Conservation (phyloP, 257 asterid species). For the Lithospermum erythrorhizon region DNA sequence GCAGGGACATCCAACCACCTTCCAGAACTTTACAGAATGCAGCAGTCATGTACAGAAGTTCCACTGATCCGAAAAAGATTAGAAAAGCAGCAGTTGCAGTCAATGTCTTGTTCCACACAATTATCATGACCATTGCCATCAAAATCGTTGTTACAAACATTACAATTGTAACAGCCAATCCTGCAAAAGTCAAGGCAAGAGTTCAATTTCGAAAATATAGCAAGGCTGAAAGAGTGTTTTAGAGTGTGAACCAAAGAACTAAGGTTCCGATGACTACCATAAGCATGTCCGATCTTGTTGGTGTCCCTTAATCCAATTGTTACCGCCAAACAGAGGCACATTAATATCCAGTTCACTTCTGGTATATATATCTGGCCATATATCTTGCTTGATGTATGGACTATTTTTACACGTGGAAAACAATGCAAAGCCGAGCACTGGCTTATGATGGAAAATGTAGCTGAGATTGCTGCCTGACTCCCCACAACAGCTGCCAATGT, state of each 20-base stretch:
- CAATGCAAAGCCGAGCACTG: slow-evolving; percentile 56
- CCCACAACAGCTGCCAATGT: slow-evolving; percentile 57
- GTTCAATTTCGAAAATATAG: not conserved
- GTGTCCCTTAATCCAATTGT: slow-evolving; percentile 51
- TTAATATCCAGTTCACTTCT: slow-evolving; percentile 60
- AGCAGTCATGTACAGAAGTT: slow-evolving; percentile 48
- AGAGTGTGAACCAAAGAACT: not conserved
- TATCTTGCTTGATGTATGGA: slow-evolving; percentile 51
- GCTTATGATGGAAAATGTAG: slow-evolving; percentile 56
- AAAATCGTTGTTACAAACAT: slow-evolving; percentile 87
- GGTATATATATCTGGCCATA: slow-evolving; percentile 60
- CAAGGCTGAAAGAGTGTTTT: not conserved
- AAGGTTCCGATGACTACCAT: slow-evolving; percentile 22
- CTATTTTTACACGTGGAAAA: slow-evolving; percentile 54
- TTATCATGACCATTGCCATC: slow-evolving; percentile 72
- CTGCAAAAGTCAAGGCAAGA: slow-evolving; percentile 29
- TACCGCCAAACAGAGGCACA: slow-evolving; percentile 44
- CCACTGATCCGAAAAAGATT: slow-evolving; percentile 63
- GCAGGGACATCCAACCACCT: slow-evolving; percentile 91
- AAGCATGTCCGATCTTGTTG: slow-evolving; percentile 51
- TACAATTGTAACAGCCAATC: slow-evolving; percentile 86
- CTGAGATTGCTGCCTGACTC: slow-evolving; percentile 58
- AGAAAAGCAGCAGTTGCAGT: slow-evolving; percentile 36
- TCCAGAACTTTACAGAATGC: slow-evolving; percentile 64
- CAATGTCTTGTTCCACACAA: slow-evolving; percentile 63